Base-by-base conservation (phyloP, 345 rosid genomes). In the Eucalyptus melliodora region DNA sequence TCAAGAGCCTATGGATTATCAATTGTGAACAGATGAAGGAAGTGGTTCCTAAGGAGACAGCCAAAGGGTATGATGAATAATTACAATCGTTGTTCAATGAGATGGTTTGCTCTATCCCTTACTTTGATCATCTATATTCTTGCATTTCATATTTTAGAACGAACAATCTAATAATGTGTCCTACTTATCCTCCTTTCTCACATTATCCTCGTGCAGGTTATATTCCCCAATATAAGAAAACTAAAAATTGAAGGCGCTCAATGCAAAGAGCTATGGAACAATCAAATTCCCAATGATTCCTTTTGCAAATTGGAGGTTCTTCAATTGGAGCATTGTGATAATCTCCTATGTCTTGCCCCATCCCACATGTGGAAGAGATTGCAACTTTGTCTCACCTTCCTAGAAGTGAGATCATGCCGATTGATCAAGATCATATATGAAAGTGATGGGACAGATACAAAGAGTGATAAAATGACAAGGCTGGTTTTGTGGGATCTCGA, bases 241-340 rank as follows among this genome's bases (percentile, higher is more conserved):
- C 15, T 60, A 6, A 0, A 5, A 5, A 60, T 60, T 27, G 3
- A 2, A 5, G 67, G 7, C 7, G 8, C 6, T 6, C 1, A 0
- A 8, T 26, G 14, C 31, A 11, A 27, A 60, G 67, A 26, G 67
- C 2, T 60, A 11, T 60, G 67, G 31, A 60, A 11, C 67, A 27
- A 26, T 60, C 67, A 60, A 26, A 26, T 26, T 27, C 67, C 15
- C 2, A 1, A 3, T 0, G 7, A 60, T 60, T 60, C n/a, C 4
- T 60, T 60, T 60, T 6, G 7, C 6, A 60, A 26, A 3, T 26
- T 60, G 31, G 7, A 27, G 27, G 3, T 0, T 13, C 67, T 60
- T 26, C 0, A 0, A 10, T 11, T 60, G 67, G 0, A 0, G 1
- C 3, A 5, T 0, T 27, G 7, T 11, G 31, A 26, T 7, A 60